Percentiles rank a stretch among this genome's conserved stretches.
These are phyloP conservation scores for Nitzschia putrida DNA, from an alignment of 108 stramenopile species.

Conservation along the genomic window DNA sequence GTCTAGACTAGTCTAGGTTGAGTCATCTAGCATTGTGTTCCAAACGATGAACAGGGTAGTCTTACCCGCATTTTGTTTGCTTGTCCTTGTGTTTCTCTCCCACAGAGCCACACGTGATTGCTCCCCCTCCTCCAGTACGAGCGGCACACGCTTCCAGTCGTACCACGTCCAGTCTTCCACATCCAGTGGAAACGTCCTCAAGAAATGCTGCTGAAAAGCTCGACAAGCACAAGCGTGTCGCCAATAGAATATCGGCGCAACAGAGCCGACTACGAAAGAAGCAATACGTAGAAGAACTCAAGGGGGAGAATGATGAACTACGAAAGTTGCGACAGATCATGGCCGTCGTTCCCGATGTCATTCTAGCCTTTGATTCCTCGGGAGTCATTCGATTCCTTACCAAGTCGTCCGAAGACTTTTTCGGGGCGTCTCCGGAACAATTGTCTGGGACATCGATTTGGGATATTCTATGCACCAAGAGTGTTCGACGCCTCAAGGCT, in stretches of 20 bases:
- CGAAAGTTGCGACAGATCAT: slow-evolving; percentile 83
- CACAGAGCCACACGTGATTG: no score
- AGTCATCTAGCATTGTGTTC: no score
- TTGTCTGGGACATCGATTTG: slow-evolving; percentile 78
- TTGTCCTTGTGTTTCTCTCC: no score
- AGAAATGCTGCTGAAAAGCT: no score
- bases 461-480: slow-evolving; percentile 67
- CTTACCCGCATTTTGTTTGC: no score
- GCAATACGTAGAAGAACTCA: slow-evolving; percentile 91
- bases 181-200: no score
- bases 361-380: slow-evolving; percentile 85
- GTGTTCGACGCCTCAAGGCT: slow-evolving; percentile 78
- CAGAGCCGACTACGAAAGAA: slow-evolving; percentile 93
- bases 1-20: no score
- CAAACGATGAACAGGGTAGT: no score
- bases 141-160: no score
- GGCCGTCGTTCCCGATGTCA: slow-evolving; percentile 75
- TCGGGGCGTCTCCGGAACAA: slow-evolving; percentile 49
- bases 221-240: slow-evolving; percentile 69
- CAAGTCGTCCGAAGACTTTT: slow-evolving; percentile 57
- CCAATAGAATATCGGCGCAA: slow-evolving; percentile 88
- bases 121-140: no score
- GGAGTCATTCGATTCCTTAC: slow-evolving; percentile 79
- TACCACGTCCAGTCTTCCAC: no score
- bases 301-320: slow-evolving; percentile 79